phyloP scores from a whole-genome alignment of 2,329 filamentous ascomycete genomes.

The Diaporthe sp. region DNA sequence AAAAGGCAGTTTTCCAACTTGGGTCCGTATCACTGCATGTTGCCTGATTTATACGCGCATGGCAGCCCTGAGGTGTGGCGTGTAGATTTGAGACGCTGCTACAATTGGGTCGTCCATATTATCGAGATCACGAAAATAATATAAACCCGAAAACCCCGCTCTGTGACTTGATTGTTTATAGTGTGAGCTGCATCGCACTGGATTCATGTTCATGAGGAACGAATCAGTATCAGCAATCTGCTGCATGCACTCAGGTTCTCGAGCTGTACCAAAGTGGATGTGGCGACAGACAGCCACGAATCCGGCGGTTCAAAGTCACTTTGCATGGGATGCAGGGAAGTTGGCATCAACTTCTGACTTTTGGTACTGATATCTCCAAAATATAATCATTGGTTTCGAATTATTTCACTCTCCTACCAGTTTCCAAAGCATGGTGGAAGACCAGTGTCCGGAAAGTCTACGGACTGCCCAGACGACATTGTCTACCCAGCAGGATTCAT shows the following conservation, averaged over 20 bases:
- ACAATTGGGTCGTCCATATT: slow-evolving; percentile 48
- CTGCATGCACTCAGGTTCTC: background rate
- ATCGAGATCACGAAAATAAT: slow-evolving; percentile 51
- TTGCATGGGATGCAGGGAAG: slow-evolving; percentile 39
- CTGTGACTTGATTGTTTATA: slow-evolving; percentile 54
- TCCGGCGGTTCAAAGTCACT: background rate
- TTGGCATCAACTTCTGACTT: background rate
- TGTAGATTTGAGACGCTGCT: slow-evolving; percentile 47
- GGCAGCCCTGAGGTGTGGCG: slow-evolving; percentile 5
- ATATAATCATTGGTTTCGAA: background rate
- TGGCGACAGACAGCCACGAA: slow-evolving; percentile 39
- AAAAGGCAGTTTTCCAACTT: background rate
- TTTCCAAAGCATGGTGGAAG: background rate
- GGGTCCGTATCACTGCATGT: background rate
- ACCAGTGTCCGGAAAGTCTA: background rate
- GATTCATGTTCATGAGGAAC: slow-evolving; percentile 45
- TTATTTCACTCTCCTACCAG: background rate
- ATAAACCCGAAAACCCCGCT: slow-evolving; percentile 52
- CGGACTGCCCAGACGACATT: background rate
- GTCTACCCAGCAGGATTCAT: background rate
- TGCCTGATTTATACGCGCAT: background rate
- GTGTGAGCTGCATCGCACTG: slow-evolving; percentile 53
- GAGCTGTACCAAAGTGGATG: background rate
- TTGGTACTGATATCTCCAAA: too few relatives aligned
- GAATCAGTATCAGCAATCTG: background rate